phyloP scores from a whole-genome alignment of 2,329 filamentous ascomycete genomes.

The Fusarium sp. region DNA sequence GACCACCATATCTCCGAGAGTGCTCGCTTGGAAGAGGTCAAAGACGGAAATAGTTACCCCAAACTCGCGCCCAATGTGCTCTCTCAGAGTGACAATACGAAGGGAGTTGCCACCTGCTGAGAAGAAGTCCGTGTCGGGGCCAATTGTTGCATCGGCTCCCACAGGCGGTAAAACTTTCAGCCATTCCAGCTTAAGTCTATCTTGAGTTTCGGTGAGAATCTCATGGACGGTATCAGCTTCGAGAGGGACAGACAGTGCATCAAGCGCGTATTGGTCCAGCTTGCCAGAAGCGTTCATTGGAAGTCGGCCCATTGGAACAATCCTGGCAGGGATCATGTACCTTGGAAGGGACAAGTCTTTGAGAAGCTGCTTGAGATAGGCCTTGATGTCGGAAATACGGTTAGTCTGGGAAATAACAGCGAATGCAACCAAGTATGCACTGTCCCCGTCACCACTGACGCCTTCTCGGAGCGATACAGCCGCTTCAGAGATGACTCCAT shows the following conservation, averaged over 20 bases:
- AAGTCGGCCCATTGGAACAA: neutral
- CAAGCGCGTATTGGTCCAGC: conserved; percentile 5
- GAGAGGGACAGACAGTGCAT: neutral
- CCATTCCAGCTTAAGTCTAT: conserved; percentile 7
- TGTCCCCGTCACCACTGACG: neutral
- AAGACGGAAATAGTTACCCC: conserved; percentile 5
- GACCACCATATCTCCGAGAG: conserved; percentile 1
- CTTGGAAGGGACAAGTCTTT: conserved; percentile 1
- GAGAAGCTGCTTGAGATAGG: conserved; percentile 3
- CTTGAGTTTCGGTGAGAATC: conserved; percentile 3
- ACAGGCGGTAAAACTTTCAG: conserved; percentile 4
- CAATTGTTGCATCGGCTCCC: neutral
- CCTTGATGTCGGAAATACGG: neutral
- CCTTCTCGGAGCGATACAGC: conserved; percentile 4
- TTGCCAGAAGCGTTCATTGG: conserved; percentile 11
- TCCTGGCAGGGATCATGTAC: conserved; percentile 7
- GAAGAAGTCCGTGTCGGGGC: conserved; percentile 3
- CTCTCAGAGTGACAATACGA: neutral
- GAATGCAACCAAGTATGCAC: conserved; percentile 4
- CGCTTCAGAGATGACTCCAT: neutral
- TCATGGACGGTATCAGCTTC: neutral
- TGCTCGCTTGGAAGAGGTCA: conserved; percentile 4
- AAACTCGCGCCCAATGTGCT: neutral
- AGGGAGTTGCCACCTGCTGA: conserved; percentile 11
- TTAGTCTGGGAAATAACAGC: neutral